Evolutionary conservation across 805 yeast genomes (phyloP).

Genomic region (Grigorovia humatica): DNA sequence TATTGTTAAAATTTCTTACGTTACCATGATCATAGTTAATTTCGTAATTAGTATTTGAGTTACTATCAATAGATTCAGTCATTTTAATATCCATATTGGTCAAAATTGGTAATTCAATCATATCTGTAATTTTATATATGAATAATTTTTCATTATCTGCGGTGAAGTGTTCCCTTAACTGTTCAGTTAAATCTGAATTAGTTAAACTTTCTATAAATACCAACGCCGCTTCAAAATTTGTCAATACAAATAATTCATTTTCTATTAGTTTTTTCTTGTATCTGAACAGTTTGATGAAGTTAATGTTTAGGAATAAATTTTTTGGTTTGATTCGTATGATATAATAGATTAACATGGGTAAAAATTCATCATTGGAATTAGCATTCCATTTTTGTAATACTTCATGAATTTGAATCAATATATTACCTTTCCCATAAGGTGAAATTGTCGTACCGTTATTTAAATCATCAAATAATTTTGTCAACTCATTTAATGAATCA

Average conservation of each 20-base stretch:
- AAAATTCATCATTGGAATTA: constrained; percentile 26
- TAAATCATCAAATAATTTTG: constrained; percentile 12
- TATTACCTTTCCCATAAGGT: constrained; percentile 23
- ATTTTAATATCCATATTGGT: not conserved
- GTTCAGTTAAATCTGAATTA: constrained; percentile 15
- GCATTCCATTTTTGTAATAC: constrained; percentile 17
- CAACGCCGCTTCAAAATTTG: constrained; percentile 28
- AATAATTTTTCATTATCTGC: constrained; percentile 10
- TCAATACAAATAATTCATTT: constrained; percentile 25
- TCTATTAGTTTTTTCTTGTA: constrained; percentile 25
- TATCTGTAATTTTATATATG: constrained; percentile 14
- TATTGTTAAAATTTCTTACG: not conserved
- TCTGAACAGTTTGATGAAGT: constrained; percentile 26
- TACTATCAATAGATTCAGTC: not conserved
- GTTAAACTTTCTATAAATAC: constrained; percentile 26
- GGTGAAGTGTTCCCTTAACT: constrained; percentile 11
- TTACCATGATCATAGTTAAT: not conserved
- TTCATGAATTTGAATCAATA: constrained; percentile 20
- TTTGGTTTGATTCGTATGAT: constrained; percentile 17
- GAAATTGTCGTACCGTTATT: constrained; percentile 15
- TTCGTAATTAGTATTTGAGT: not conserved
- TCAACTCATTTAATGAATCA: constrained; percentile 8
- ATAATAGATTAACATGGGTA: constrained; percentile 24
- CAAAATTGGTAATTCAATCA: constrained; percentile 11
- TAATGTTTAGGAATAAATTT: constrained; percentile 20